These are phyloP conservation scores for Bacidia gigantensis DNA, from an alignment of 495 filamentous ascomycete species.

Conservation along the genomic window DNA sequence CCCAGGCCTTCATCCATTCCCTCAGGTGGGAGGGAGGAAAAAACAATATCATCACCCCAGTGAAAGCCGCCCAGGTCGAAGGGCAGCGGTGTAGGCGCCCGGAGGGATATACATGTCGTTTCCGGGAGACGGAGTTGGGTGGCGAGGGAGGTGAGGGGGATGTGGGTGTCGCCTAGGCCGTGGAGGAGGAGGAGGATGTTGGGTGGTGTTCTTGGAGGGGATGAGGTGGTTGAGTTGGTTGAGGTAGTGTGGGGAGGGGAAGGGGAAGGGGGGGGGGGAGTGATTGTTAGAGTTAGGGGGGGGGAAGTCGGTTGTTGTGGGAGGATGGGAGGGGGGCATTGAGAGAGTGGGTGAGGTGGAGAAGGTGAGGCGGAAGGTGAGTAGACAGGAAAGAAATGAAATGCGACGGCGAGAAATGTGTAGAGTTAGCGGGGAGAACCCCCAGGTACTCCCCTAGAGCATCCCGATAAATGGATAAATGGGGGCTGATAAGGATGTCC, in stretches of 20 bases:
- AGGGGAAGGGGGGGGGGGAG: slow-evolving; percentile 27
- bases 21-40: not conserved
- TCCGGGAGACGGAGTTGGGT: slow-evolving; percentile 64
- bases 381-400: too few relatives aligned
- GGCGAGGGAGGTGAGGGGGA: slow-evolving; percentile 57
- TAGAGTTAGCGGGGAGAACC: slow-evolving; percentile 9
- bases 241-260: slow-evolving; percentile 31
- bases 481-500: too few relatives aligned
- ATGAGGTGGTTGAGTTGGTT: slow-evolving; percentile 22
- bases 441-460: too few relatives aligned
- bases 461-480: too few relatives aligned
- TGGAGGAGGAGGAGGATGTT: slow-evolving; percentile 79
- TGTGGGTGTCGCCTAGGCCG: slow-evolving; percentile 69
- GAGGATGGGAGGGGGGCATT: slow-evolving; percentile 10
- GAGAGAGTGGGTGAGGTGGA: too few relatives aligned
- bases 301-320: slow-evolving; percentile 38
- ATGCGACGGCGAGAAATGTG: too few relatives aligned
- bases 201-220: too few relatives aligned
- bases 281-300: slow-evolving; percentile 32
- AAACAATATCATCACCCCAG: slow-evolving; percentile 78
- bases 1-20: slow-evolving; percentile 49
- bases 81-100: slow-evolving; percentile 59
- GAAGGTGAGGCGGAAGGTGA: too few relatives aligned
- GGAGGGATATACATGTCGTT: slow-evolving; percentile 62
- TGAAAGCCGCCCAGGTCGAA: slow-evolving; percentile 67